Evolutionary conservation across 345 rosid genomes (phyloP), one percentile per base, ranked within the genome.

Genomic region (Moringa oleifera): DNA sequence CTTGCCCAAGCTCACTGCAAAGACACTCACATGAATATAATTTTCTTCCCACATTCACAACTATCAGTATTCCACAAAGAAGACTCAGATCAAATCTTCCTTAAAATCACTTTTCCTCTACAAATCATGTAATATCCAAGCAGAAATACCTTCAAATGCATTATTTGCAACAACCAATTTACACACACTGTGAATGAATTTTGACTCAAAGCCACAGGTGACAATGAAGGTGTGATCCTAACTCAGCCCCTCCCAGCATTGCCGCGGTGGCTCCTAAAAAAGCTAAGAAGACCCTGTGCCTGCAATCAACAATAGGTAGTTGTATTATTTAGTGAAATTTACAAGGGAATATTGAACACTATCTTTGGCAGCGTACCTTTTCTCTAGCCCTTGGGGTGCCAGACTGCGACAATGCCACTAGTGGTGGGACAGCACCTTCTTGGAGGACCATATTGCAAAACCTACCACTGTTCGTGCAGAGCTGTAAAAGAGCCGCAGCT

Each of bases 361-460:
- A 46, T 33, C 31, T 25, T 5, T 52, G 31, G 57, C 41, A 53
- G 22, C 0, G 8, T 63, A 91, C 99, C 96, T 95, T 95, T 69
- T 89, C 99, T 85, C 71, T 91, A 58, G 89, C 97, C 68, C 97
- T 81, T 20, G 89, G 76, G 46, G 97, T 89, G 76, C 99, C 99
- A 19, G 93, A 71, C 65, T 81, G 91, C 23, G 95, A 83, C 64
- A 95, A 77, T 18, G 90, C 95, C 75, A 91, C 93, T 21, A 95
- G 73, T 33, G 99, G 97, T 10, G 96, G 99, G 59, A 89, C 89
- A 46, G 85, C 97, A 53, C 99, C 96, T 79, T 91, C 97, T 80
- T 84, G 91, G 51, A 95, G 88, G 65, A 87, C 91, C 73, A 4
- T 64, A 70, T 77, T 83, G 74, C 90, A 87, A 72, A 81, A 79